Evolutionary conservation across 2,329 filamentous ascomycete genomes (phyloP).

Genomic region (Botrytis byssoidea): DNA sequence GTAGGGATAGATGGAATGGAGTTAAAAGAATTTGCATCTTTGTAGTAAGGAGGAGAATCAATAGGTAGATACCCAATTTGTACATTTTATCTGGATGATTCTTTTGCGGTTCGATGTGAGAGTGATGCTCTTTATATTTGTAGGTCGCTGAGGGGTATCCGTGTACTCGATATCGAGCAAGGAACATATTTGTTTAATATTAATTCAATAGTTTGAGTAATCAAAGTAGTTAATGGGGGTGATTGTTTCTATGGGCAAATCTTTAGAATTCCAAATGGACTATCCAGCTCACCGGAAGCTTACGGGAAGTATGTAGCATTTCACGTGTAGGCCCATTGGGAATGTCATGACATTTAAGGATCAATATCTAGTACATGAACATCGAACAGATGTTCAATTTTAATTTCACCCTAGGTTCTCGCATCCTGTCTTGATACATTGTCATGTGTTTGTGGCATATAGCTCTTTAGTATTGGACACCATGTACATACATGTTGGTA

Average conservation of each 20-base stretch:
- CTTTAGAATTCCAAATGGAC: neutral
- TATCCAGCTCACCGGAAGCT: neutral
- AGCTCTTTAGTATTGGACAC: neutral
- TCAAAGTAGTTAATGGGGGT: neutral
- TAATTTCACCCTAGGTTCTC: neutral
- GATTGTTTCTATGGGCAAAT: neutral
- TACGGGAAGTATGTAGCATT: neutral
- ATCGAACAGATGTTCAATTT: neutral
- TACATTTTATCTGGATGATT: neutral
- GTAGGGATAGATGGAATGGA: slow-evolving; percentile 9
- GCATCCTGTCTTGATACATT: neutral
- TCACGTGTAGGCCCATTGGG: neutral
- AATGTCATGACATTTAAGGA: neutral
- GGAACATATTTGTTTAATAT: neutral
- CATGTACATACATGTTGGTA: neutral
- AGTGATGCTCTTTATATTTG: neutral
- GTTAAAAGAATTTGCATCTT: neutral
- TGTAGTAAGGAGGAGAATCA: neutral
- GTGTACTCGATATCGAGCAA: neutral
- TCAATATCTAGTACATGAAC: neutral
- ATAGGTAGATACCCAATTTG: slow-evolving; percentile 15
- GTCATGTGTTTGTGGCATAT: neutral
- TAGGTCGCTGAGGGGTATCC: neutral
- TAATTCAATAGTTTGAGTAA: neutral
- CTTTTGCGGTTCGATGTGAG: neutral